These are phyloP conservation scores for Sclerotinia glacialis DNA, from an alignment of 2,329 filamentous ascomycete genomes.

Conservation along the genomic window DNA sequence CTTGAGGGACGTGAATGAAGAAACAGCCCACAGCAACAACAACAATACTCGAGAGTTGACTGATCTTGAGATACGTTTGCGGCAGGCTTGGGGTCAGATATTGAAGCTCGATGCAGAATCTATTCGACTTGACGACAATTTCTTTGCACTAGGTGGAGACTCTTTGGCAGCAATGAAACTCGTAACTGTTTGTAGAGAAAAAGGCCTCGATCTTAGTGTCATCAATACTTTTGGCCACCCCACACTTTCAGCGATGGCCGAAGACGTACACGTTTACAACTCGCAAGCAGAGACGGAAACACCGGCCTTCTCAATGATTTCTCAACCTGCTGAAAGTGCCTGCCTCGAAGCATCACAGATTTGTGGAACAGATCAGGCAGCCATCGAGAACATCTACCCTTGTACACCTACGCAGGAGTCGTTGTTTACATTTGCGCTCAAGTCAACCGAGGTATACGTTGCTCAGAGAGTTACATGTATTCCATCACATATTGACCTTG, in stretches of 20 bases:
- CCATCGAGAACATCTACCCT: constrained; percentile 44
- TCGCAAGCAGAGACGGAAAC: constrained; percentile 18
- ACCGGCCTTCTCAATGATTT: constrained; percentile 34
- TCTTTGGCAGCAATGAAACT: constrained; percentile 45
- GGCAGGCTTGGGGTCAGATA: constrained; percentile 26
- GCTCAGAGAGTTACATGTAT: constrained; percentile 25
- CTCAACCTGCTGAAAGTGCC: constrained; percentile 26
- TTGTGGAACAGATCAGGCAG: constrained; percentile 33
- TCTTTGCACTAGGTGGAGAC: constrained; percentile 43
- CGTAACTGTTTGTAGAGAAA: constrained; percentile 41
- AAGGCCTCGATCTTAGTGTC: constrained; percentile 43
- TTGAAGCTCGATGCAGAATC: constrained; percentile 26
- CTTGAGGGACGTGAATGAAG: constrained; percentile 8
- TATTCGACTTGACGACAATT: constrained; percentile 39
- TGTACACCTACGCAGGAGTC: constrained; percentile 43
- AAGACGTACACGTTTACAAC: constrained; percentile 27
- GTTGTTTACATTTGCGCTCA: constrained; percentile 27
- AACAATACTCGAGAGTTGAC: background rate
- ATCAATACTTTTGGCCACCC: constrained; percentile 46
- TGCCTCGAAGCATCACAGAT: constrained; percentile 31
- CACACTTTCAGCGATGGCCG: constrained; percentile 47
- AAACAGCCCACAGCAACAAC: background rate
- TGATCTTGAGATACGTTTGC: constrained; percentile 24
- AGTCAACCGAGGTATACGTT: constrained; percentile 15
- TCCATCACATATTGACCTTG: constrained; percentile 29